These are phyloP conservation scores for Mallotus nudiflorus DNA, from an alignment of 345 rosid genomes.

Conservation along the genomic window DNA sequence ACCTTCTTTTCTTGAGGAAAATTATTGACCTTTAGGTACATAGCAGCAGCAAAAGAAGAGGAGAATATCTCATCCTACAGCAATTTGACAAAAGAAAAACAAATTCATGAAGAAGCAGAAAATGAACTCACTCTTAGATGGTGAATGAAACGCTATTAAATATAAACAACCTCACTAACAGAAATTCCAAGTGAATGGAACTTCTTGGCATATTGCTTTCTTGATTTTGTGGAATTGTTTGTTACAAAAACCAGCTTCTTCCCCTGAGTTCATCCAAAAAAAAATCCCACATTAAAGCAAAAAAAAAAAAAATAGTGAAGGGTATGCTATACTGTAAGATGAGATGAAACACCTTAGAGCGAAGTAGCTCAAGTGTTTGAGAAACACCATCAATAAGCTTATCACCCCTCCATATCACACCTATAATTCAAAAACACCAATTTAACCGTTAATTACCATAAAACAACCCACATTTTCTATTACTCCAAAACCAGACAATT, in stretches of 20 bases:
- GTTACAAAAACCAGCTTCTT: slow-evolving; percentile 85
- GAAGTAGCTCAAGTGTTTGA: slow-evolving; percentile 61
- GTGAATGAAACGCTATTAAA: background rate
- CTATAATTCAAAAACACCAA: slow-evolving; percentile 29
- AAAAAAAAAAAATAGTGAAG: background rate
- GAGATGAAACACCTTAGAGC: slow-evolving; percentile 50
- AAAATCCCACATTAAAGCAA: no score
- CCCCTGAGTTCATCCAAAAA: slow-evolving; percentile 42
- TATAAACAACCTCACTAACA: slow-evolving; percentile 56
- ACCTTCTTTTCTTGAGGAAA: slow-evolving; percentile 85
- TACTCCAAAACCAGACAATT: no score
- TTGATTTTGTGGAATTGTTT: slow-evolving; percentile 76
- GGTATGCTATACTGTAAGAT: background rate
- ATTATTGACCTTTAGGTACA: slow-evolving; percentile 74
- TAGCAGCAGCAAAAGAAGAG: slow-evolving; percentile 89
- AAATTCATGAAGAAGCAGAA: background rate
- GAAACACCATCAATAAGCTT: slow-evolving; percentile 73
- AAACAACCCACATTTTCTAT: background rate
- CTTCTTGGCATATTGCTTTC: slow-evolving; percentile 68
- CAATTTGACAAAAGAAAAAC: background rate
- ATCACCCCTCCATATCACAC: slow-evolving; percentile 96
- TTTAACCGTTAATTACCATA: background rate
- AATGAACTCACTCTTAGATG: background rate
- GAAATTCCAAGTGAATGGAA: slow-evolving; percentile 71
- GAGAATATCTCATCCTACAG: slow-evolving; percentile 86